Base-by-base conservation (phyloP, 2,329 filamentous ascomycete genomes). In the Penicillium rolfsii region DNA sequence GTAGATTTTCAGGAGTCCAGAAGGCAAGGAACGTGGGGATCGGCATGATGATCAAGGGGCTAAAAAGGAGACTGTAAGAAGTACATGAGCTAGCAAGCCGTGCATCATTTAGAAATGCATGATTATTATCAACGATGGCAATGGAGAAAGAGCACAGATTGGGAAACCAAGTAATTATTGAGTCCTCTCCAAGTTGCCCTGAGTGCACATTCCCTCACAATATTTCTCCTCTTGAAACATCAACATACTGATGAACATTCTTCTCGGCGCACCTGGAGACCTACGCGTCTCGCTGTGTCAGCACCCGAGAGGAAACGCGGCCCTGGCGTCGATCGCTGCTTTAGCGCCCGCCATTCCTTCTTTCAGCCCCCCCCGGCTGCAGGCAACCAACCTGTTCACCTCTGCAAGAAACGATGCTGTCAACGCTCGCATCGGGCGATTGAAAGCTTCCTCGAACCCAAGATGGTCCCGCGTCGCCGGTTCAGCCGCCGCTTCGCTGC, bases 381-480 rank as follows among this genome's bases (percentile, higher is more conserved):
- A 54, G 59, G 57, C 35, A 38, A 57, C 45, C 55, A 38, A 57
- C 45, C 55, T 61, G 58, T 49, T 52, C 41, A 28, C 5, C 52
- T 52, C 12, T 30, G 14, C 36, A 30, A 16, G 48, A n/a, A 56
- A 61, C 46, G 58, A 66, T 62, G 64, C 58, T 40, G 48, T 49
- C 62, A 55, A 60, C 22, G 16, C 33, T 55, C 54, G 52, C 36
- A 28, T 30, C 53, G 28, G 59, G 61, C 43, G 58, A 61, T 53
- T 63, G 59, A 64, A 54, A 52, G 36, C 35, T 52, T 41, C 28
- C 55, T 30, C 28, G 19, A 28, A 59, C 57, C 33, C 62, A 71
- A 57, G 35, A 69, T 82, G 79, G 72, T 81, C 76, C 64, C 85
- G 77, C 72, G 72, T 54, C 70, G 70, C 53, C 69, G 69, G 59